These are phyloP conservation scores for Mortierella sp. DNA, from an alignment of 371 early-diverging fungal species.

Conservation along the genomic window DNA sequence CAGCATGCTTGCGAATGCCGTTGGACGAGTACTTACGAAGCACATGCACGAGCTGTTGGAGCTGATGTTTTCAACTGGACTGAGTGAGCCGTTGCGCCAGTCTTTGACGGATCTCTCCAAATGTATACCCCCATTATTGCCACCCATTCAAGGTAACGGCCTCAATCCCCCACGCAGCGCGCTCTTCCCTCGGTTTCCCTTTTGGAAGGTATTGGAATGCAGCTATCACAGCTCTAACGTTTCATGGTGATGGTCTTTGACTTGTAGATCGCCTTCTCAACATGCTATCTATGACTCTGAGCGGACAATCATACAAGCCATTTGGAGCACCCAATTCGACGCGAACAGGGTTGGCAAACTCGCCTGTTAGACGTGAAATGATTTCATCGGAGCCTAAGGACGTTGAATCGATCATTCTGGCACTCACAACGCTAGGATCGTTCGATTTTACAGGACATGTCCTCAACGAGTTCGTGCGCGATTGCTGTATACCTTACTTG, in stretches of 20 bases:
- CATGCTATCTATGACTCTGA: conserved; percentile 87
- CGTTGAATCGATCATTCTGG: conserved; percentile 83
- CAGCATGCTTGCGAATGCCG: conserved; percentile 87
- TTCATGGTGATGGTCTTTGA: not conserved
- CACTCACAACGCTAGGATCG: conserved; percentile 85
- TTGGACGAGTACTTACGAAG: conserved; percentile 89
- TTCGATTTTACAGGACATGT: conserved; percentile 90
- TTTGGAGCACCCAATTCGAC: conserved; percentile 74
- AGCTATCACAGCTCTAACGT: not conserved
- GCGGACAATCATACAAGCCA: conserved; percentile 87
- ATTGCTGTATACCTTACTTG: conserved; percentile 86
- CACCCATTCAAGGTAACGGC: conserved; percentile 84
- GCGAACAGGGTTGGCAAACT: conserved; percentile 53
- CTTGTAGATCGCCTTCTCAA: conserved; percentile 83
- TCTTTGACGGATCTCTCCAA: conserved; percentile 84
- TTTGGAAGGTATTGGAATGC: not conserved
- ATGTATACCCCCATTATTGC: conserved; percentile 84
- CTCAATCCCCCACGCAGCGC: no score
- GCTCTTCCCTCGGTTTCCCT: no score
- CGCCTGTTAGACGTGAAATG: conserved; percentile 59
- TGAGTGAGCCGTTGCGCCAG: conserved; percentile 84
- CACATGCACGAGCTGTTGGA: conserved; percentile 91
- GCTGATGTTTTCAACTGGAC: conserved; percentile 89
- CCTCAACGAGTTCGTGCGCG: conserved; percentile 91
- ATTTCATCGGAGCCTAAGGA: conserved; percentile 69